phyloP scores from a whole-genome alignment of 371 early-diverging fungal species.

The Mortierella sp. region DNA sequence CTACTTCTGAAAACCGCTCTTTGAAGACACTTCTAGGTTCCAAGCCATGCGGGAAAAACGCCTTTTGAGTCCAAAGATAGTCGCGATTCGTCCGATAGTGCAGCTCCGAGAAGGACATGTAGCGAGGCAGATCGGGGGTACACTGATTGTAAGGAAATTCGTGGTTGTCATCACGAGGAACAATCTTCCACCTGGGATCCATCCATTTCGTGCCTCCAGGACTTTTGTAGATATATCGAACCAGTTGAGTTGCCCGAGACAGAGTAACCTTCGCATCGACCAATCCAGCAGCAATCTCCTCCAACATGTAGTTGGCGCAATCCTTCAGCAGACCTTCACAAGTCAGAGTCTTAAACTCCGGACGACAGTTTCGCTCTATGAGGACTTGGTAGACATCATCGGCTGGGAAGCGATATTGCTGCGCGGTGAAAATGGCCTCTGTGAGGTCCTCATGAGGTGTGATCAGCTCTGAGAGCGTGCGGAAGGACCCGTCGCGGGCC shows the following conservation, averaged over 20 bases:
- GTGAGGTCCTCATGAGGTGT: background rate
- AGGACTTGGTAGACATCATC: background rate
- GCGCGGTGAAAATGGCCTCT: background rate
- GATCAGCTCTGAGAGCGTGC: background rate
- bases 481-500: slow-evolving; percentile 12
- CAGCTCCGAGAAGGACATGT: slow-evolving; percentile 13
- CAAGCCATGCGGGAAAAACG: slow-evolving; percentile 19
- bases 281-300: background rate
- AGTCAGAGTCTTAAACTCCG: background rate
- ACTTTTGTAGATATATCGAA: slow-evolving; percentile 9
- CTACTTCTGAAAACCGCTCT: background rate
- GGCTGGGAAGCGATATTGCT: background rate
- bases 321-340: background rate
- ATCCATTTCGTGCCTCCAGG: slow-evolving; percentile 6
- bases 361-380: background rate
- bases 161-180: slow-evolving; percentile 2
- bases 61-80: slow-evolving; percentile 23
- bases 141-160: background rate
- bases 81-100: background rate
- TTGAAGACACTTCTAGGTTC: slow-evolving; percentile 11
- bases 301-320: background rate
- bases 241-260: background rate
- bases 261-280: background rate
- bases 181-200: slow-evolving; percentile 22
- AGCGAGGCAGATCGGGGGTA: slow-evolving; percentile 1